Conservation (phyloP, 2,329 filamentous ascomycete genomes). For the Ceratocystiopsis brevicomis region DNA sequence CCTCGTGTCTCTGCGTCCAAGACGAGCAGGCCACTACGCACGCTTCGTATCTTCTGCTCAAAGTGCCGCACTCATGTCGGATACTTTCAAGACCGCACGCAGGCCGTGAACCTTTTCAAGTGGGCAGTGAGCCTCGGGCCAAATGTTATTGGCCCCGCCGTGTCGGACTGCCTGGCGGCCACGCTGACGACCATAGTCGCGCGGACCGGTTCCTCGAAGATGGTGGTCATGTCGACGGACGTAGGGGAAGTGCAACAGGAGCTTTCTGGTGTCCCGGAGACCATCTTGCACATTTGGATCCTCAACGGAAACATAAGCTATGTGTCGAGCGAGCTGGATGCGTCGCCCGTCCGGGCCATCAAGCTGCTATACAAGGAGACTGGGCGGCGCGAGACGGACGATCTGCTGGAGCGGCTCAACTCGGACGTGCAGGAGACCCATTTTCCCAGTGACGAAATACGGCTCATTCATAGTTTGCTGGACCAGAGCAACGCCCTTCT, state of each 20-base stretch:
- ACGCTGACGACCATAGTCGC: slow-evolving; percentile 33
- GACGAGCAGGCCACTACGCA: neutral
- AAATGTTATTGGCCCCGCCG: slow-evolving; percentile 2
- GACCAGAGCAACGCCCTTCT: slow-evolving; percentile 29
- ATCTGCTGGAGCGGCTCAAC: slow-evolving; percentile 29
- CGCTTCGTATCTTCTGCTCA: slow-evolving; percentile 25
- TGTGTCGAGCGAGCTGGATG: slow-evolving; percentile 20
- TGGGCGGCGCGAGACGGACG: slow-evolving; percentile 23
- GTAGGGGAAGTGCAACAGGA: neutral
- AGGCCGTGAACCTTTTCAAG: slow-evolving; percentile 34
- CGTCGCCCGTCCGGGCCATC: slow-evolving; percentile 21
- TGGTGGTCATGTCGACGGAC: slow-evolving; percentile 26
- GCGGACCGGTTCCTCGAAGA: slow-evolving; percentile 38
- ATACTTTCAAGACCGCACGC: slow-evolving; percentile 24
- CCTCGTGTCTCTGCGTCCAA: slow-evolving; percentile 4
- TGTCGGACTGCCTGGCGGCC: slow-evolving; percentile 31
- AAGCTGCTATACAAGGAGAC: slow-evolving; percentile 35
- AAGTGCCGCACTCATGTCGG: slow-evolving; percentile 28
- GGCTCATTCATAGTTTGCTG: slow-evolving; percentile 24
- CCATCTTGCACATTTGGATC: slow-evolving; percentile 32
- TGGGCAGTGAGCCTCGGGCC: slow-evolving; percentile 25
- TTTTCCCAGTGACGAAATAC: slow-evolving; percentile 32
- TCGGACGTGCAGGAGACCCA: slow-evolving; percentile 40
- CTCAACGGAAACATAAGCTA: slow-evolving; percentile 36
- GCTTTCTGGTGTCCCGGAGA: neutral